These are phyloP conservation scores for Colletotrichum spaethianum DNA, from an alignment of 2,329 filamentous ascomycete genomes.

Conservation along the genomic window DNA sequence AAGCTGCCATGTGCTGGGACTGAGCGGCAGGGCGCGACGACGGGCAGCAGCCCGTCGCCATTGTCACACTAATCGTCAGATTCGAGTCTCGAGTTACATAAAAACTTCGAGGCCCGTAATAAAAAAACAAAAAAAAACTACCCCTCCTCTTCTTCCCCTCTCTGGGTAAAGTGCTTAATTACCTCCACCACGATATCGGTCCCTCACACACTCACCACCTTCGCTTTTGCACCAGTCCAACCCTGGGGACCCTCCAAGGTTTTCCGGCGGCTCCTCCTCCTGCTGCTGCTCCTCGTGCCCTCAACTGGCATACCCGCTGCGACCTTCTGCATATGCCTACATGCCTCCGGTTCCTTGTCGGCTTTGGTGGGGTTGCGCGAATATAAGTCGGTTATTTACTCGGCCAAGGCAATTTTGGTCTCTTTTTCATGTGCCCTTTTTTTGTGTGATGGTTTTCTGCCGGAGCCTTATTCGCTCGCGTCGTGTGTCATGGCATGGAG, in stretches of 20 bases:
- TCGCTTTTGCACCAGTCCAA: background rate
- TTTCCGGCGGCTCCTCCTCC: background rate
- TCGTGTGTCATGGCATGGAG: constrained; percentile 1
- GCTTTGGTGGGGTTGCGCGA: constrained; percentile 53
- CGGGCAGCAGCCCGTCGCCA: background rate
- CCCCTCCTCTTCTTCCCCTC: constrained; percentile 14
- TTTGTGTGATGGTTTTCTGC: constrained; percentile 11
- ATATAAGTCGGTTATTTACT: constrained; percentile 49
- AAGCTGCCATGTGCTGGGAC: background rate
- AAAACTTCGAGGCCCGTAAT: background rate
- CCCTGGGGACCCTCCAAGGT: background rate
- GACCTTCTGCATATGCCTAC: constrained; percentile 3
- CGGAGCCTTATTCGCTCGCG: constrained; percentile 13
- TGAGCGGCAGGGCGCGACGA: background rate
- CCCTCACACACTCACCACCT: background rate
- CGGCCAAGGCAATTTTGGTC: background rate
- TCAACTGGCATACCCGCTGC: constrained; percentile 1
- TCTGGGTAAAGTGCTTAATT: constrained; percentile 17
- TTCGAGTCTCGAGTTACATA: background rate
- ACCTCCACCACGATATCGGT: background rate
- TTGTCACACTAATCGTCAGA: background rate
- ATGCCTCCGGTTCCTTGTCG: constrained; percentile 12
- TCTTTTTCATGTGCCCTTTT: constrained; percentile 8
- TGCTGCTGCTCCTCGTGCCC: background rate
- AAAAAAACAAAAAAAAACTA: background rate